Base-by-base conservation (phyloP, 2,329 filamentous ascomycete species). In the Colletotrichum tropicale region DNA sequence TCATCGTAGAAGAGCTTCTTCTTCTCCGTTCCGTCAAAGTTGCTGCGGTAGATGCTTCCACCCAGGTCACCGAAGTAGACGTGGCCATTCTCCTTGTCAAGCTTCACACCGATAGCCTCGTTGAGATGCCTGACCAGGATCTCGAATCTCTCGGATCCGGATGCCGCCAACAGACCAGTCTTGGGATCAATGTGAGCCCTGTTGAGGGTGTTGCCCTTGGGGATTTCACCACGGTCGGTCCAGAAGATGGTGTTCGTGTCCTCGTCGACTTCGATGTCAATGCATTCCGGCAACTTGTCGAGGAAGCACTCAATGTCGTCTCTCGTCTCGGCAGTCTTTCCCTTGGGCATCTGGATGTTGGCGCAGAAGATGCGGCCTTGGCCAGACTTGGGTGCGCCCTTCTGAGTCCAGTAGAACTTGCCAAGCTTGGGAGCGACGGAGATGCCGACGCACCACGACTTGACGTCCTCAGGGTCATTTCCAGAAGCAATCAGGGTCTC, bases 391-490 rank as follows among this genome's bases (percentile, higher is more conserved):
- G 87, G 85, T 0, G 85, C 82, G 0, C 91, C 91, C 78, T 93
- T 92, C 67, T 92, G 91, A 0, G 88, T 90, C 91, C 91, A 93
- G 84, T 89, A 92, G 61, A 93, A 84, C 56, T 87, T 85, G 16
- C 86, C 85, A 1, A 82, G 81, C 1, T 80, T 74, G 0, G 82
- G 81, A 5, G 87, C 86, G 0, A 93, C 83, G 0, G 87, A 81
- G 52, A 93, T 85, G 2, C 91, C 91, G 10, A 93, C 90, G 70
- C 89, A 91, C 89, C 89, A 91, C 6, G 84, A 81, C 61, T 77
- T 79, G 75, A 76, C 38, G 70, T 88, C 85, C 15, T 80, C 78
- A 12, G 79, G 73, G 21, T 82, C 70, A 3, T 83, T 74, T 8
- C 85, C 80, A 0, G 80, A 83, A 66, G 86, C 79, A 9, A 89